Base-by-base conservation (phyloP, 179 eudicot genomes). In the Amaranthus tricolor region DNA sequence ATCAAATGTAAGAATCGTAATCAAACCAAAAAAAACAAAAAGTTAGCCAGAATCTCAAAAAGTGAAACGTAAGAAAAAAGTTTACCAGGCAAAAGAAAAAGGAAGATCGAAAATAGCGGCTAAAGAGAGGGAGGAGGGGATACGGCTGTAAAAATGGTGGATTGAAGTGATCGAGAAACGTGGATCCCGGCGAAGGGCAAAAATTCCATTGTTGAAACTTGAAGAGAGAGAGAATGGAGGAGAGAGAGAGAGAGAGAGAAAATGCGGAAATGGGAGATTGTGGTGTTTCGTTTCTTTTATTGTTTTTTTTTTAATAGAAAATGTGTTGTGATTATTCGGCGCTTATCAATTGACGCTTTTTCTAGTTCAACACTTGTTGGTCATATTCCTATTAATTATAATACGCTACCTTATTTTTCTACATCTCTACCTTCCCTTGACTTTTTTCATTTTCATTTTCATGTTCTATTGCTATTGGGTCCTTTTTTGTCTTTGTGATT, bases 101-200 rank as follows among this genome's bases (percentile, higher is more conserved):
- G 10, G 7, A 19, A 57, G 71, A 66, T 56, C 56, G 58, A 60
- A 10, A 15, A 13, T 49, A 19, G 13, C 21, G 55, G 19, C 6
- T 21, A 24, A 12, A 7, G 44, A 51, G 44, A 5, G 19, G 21
- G 4, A 7, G 72, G 59, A 14, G 60, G 72, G 21, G 59, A 21
- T 13, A 7, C 49, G 53, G 40, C 6, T 49, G 55, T 49, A n/a
- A 3, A 40, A 54, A 70, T 49, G 82, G 67, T 16, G 56, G 44
- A 51, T 45, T 48, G 70, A 70, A 57, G 45, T 45, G 53, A 45
- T 59, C 20, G 68, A 50, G 72, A 71, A 65, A 70, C 71, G 76
- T 72, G 73, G 75, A 62, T 58, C 71, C 82, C 79, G 79, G 76
- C 54, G 54, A 75, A 70, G 44, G 24, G 79, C 62, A 20, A 52